Percentiles rank a stretch among this genome's conserved stretches.
Evolutionary conservation across 305 asterid species (phyloP).

Genomic region (Fraxinus dipetala): DNA sequence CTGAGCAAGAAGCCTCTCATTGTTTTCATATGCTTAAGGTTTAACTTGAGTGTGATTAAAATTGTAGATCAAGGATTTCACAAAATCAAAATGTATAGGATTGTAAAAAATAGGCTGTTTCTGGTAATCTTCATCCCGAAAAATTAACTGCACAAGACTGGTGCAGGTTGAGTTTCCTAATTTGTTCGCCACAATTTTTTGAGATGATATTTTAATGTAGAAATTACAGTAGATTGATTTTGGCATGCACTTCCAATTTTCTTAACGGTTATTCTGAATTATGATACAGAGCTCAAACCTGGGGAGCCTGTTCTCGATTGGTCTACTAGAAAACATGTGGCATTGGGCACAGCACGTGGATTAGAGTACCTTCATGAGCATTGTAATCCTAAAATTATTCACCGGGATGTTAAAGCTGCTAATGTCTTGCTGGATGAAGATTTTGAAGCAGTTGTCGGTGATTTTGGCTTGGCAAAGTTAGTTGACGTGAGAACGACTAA

Average conservation of each 20-base stretch:
- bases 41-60: not conserved
- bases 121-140: not conserved
- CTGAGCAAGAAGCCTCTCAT: not conserved
- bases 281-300: slow-evolving; percentile 62
- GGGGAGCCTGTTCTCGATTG: slow-evolving; percentile 70
- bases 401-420: slow-evolving; percentile 88
- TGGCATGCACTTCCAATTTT: not conserved
- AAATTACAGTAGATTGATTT: not conserved
- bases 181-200: not conserved
- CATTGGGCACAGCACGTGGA: slow-evolving; percentile 91
- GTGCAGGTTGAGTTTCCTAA: not conserved
- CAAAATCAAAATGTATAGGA: not conserved
- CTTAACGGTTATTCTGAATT: slow-evolving; percentile 3
- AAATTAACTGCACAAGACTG: not conserved
- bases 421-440: slow-evolving; percentile 75
- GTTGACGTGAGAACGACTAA: slow-evolving; percentile 74
- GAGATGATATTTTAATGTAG: not conserved
- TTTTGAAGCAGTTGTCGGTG: slow-evolving; percentile 89
- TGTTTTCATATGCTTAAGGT: not conserved
- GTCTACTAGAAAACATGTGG: slow-evolving; percentile 71
- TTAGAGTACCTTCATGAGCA: slow-evolving; percentile 85
- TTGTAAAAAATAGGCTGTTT: not conserved
- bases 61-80: not conserved
- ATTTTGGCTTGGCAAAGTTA: slow-evolving; percentile 84
- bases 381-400: slow-evolving; percentile 83